Percentiles rank a stretch among this genome's conserved stretches.
Conservation (phyloP, 2,329 filamentous ascomycete species). For the Sarocladium kiliense region DNA sequence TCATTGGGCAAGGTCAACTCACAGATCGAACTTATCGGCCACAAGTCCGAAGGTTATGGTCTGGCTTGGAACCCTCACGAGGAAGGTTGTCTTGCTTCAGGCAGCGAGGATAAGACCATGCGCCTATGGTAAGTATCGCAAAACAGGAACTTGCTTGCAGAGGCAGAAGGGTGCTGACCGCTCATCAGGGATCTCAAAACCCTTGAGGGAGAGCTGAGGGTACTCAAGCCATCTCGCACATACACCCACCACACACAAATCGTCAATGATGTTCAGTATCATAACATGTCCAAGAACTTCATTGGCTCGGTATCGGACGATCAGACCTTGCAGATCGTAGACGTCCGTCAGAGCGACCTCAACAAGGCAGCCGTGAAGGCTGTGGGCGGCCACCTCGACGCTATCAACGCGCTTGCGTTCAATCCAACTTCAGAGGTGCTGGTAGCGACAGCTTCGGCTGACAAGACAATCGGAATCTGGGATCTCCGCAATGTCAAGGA, state of each 20-base stretch:
- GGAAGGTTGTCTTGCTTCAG: slow-evolving; percentile 78
- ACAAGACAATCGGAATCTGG: slow-evolving; percentile 94
- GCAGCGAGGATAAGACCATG: slow-evolving; percentile 88
- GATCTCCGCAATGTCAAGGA: slow-evolving; percentile 87
- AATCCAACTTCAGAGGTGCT: slow-evolving; percentile 88
- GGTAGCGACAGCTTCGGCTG: slow-evolving; percentile 87
- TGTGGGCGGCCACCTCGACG: slow-evolving; percentile 75
- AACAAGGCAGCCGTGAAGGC: slow-evolving; percentile 65
- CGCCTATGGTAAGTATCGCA: slow-evolving; percentile 66
- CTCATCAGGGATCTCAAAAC: slow-evolving; percentile 68
- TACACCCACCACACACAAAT: slow-evolving; percentile 87
- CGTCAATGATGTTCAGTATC: slow-evolving; percentile 96
- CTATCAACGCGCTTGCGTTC: slow-evolving; percentile 94
- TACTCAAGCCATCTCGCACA: slow-evolving; percentile 63
- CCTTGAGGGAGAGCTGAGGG: slow-evolving; percentile 64
- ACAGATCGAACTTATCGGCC: slow-evolving; percentile 80
- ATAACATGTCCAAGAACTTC: slow-evolving; percentile 77
- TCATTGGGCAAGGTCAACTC: slow-evolving; percentile 61
- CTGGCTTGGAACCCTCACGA: slow-evolving; percentile 86
- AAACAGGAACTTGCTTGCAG: too few species aligned
- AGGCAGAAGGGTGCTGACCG: neutral
- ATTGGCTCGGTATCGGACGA: slow-evolving; percentile 96
- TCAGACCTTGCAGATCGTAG: slow-evolving; percentile 85
- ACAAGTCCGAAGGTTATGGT: slow-evolving; percentile 85
- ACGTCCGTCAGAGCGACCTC: slow-evolving; percentile 66